phyloP scores from a whole-genome alignment of 176 grass and related monocot genomes.

The Zoysia pacifica region DNA sequence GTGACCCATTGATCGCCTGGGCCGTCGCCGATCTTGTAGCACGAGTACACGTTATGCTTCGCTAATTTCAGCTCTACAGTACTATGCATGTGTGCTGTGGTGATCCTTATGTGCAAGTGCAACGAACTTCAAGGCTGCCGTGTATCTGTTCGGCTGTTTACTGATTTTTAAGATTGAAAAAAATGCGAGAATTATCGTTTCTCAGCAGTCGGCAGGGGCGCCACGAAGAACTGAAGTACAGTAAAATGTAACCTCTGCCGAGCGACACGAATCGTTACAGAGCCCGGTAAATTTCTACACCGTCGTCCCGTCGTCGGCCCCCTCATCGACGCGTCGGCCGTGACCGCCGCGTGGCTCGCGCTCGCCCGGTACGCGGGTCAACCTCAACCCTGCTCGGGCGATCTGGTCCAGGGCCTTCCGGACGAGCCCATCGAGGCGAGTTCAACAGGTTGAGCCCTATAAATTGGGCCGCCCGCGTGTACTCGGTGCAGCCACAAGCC shows the following conservation, averaged over 20 bases:
- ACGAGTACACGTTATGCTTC: no score
- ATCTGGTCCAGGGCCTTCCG: no score
- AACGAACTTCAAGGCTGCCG: not conserved
- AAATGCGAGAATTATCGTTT: not conserved
- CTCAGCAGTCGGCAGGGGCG: not conserved
- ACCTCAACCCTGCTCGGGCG: not conserved
- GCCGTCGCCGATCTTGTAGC: not conserved
- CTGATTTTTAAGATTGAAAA: no score
- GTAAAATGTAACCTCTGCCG: not conserved
- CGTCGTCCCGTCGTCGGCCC: not conserved
- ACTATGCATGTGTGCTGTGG: no score
- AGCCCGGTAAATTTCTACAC: not conserved
- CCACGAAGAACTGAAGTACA: not conserved
- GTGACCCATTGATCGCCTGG: not conserved
- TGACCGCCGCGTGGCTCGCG: not conserved
- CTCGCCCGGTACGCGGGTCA: not conserved
- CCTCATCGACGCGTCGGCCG: not conserved
- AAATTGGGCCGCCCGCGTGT: not conserved
- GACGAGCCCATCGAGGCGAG: no score
- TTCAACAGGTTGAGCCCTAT: not conserved
- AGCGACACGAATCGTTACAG: not conserved
- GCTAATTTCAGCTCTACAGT: no score
- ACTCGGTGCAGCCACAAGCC: no score
- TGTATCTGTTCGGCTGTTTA: not conserved
- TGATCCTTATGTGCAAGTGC: not conserved